A percentile compares a stretch with the other conserved stretches of the same genome.
Conservation (phyloP, 495 filamentous ascomycete species). For the Aspergillus haitiensis region DNA sequence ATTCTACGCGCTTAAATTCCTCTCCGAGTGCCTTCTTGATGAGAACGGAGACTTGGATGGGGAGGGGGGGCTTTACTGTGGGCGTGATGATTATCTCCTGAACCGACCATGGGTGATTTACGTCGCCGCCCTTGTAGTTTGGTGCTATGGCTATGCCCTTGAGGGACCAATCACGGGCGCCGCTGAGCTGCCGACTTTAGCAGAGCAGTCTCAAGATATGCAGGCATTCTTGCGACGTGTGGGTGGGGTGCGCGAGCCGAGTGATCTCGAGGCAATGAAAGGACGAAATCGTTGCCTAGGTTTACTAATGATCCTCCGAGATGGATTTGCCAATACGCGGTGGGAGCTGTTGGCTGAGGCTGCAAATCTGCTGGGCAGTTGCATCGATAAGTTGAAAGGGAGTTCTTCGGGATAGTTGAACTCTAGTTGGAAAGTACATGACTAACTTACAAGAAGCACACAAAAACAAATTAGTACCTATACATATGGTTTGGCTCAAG, state of each 20-base stretch:
- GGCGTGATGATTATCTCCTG: slow-evolving; percentile 84
- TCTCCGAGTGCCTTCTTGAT: slow-evolving; percentile 73
- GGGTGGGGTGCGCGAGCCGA: slow-evolving; percentile 73
- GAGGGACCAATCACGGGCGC: slow-evolving; percentile 68
- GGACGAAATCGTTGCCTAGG: slow-evolving; percentile 83
- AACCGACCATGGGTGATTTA: slow-evolving; percentile 98
- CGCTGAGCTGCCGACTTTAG: slow-evolving; percentile 54
- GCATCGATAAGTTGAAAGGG: slow-evolving; percentile 59
- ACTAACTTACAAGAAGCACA: too few relatives aligned
- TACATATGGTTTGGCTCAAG: too few relatives aligned
- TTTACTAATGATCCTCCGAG: slow-evolving; percentile 76
- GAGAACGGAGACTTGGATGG: slow-evolving; percentile 32
- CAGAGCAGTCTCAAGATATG: slow-evolving; percentile 77
- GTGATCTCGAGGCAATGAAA: slow-evolving; percentile 72
- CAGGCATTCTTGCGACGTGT: slow-evolving; percentile 70
- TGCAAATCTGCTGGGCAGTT: slow-evolving; percentile 74
- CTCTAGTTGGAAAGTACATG: slow-evolving; percentile 10
- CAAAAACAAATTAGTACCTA: too few relatives aligned
- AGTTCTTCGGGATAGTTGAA: background rate
- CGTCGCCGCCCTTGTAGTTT: slow-evolving; percentile 86
- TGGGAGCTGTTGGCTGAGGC: slow-evolving; percentile 95
- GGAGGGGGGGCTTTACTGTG: slow-evolving; percentile 58
- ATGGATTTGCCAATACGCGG: slow-evolving; percentile 76
- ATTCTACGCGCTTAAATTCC: slow-evolving; percentile 88
- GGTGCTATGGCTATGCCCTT: slow-evolving; percentile 91